These are phyloP conservation scores for Pichia scutulata DNA, from an alignment of 805 yeast species.

Conservation along the genomic window DNA sequence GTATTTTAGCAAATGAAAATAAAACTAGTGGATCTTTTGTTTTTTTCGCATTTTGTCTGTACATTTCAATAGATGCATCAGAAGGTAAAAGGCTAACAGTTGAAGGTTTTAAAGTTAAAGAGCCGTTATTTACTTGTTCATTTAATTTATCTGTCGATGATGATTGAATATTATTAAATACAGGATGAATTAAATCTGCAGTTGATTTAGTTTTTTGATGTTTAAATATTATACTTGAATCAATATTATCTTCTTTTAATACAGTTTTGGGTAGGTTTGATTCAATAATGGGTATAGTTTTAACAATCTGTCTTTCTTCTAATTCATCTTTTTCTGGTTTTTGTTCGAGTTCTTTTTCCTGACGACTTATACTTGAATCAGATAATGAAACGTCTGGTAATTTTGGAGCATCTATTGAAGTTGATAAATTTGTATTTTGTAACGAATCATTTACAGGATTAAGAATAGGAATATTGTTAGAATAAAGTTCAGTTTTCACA, in stretches of 20 bases:
- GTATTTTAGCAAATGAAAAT: conserved; percentile 81
- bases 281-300: not conserved
- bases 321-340: not conserved
- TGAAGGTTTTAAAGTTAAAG: not conserved
- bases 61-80: conserved; percentile 72
- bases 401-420: not conserved
- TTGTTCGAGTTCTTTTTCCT: no score
- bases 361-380: no score
- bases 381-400: no score
- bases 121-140: not conserved
- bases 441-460: no score
- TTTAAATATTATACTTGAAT: not conserved
- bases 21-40: conserved; percentile 80
- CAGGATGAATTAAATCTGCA: conserved; percentile 7
- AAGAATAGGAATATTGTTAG: not conserved
- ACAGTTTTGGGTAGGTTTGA: not conserved
- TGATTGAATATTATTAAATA: not conserved
- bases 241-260: not conserved
- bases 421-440: not conserved
- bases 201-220: conserved; percentile 3
- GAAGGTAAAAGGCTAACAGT: conserved; percentile 26
- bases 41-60: conserved; percentile 76
- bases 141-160: not conserved
- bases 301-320: no score
- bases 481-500: not conserved